These are phyloP conservation scores for Umbellularia californica DNA, from an alignment of 164 flowering plant genomes.

Conservation along the genomic window DNA sequence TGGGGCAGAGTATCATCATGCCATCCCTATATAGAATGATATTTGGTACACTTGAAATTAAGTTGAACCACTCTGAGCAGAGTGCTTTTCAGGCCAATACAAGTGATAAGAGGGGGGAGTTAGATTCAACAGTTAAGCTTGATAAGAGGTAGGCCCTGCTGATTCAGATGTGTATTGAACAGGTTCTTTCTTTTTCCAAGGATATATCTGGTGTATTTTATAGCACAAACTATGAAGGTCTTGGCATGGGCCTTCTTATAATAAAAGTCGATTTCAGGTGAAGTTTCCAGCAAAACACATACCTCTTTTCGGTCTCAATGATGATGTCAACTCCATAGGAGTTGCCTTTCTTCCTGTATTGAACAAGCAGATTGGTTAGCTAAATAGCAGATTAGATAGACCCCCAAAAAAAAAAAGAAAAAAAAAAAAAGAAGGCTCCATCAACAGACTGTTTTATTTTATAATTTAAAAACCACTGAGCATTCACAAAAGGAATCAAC, in stretches of 20 bases:
- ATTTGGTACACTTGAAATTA: neutral
- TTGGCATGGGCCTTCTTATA: neutral
- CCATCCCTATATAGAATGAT: neutral
- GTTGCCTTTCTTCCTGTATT: slow-evolving; percentile 71
- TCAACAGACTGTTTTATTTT: no score
- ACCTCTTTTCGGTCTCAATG: slow-evolving; percentile 55
- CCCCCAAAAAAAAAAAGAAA: no score
- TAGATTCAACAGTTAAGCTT: neutral
- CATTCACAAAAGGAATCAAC: no score
- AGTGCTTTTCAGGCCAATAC: neutral
- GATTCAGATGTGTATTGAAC: neutral
- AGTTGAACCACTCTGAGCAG: neutral
- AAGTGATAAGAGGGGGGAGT: neutral
- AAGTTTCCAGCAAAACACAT: slow-evolving; percentile 2
- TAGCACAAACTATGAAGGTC: neutral
- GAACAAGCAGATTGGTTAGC: neutral
- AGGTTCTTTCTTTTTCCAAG: no score
- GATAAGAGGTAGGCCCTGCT: neutral
- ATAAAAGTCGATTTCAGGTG: neutral
- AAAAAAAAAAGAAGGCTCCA: no score
- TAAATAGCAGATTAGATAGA: neutral
- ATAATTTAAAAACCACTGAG: no score
- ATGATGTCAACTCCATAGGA: slow-evolving; percentile 31
- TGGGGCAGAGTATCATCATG: neutral
- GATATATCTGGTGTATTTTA: neutral